phyloP scores from a whole-genome alignment of 2,329 filamentous ascomycete genomes.

The Calonectria pteridis region DNA sequence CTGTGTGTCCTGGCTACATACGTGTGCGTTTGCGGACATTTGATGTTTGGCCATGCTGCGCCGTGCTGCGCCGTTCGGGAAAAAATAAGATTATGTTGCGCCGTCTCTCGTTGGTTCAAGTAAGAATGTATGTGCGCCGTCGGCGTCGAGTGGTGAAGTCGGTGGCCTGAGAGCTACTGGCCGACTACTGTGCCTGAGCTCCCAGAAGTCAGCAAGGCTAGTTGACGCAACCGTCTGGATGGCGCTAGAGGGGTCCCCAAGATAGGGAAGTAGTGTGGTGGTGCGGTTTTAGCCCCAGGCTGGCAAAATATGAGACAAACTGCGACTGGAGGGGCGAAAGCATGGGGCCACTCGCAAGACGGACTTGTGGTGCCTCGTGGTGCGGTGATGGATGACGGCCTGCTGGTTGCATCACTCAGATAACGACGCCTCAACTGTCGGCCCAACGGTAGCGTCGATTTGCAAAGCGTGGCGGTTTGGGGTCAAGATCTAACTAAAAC shows the following conservation, averaged over 20 bases:
- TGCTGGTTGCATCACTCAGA: conserved; percentile 29
- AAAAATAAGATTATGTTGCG: conserved; percentile 15
- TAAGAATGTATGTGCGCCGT: neutral
- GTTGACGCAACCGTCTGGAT: conserved; percentile 28
- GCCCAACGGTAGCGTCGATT: conserved; percentile 35
- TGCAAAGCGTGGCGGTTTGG: conserved; percentile 34
- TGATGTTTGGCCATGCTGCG: conserved; percentile 7
- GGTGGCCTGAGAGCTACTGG: conserved; percentile 7
- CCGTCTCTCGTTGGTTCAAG: conserved; percentile 10
- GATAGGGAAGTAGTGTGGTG: conserved; percentile 33
- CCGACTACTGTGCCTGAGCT: conserved; percentile 11
- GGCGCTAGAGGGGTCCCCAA: conserved; percentile 30
- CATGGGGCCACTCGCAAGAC: conserved; percentile 39
- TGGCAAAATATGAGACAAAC: conserved; percentile 26
- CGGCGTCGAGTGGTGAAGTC: conserved; percentile 19
- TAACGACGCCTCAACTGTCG: conserved; percentile 38
- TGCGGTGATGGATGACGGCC: neutral
- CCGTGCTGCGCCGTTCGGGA: conserved; percentile 16
- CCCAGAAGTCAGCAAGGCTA: conserved; percentile 19
- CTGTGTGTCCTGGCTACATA: conserved; percentile 5
- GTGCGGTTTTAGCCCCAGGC: conserved; percentile 37
- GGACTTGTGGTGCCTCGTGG: conserved; percentile 38
- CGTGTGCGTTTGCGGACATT: conserved; percentile 8
- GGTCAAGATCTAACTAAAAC: conserved; percentile 34
- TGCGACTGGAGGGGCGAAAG: conserved; percentile 15